Percentiles rank a stretch among this genome's conserved stretches.
phyloP scores from a whole-genome alignment of 202 grass and related monocot genomes.

The Alloteropsis angusta region DNA sequence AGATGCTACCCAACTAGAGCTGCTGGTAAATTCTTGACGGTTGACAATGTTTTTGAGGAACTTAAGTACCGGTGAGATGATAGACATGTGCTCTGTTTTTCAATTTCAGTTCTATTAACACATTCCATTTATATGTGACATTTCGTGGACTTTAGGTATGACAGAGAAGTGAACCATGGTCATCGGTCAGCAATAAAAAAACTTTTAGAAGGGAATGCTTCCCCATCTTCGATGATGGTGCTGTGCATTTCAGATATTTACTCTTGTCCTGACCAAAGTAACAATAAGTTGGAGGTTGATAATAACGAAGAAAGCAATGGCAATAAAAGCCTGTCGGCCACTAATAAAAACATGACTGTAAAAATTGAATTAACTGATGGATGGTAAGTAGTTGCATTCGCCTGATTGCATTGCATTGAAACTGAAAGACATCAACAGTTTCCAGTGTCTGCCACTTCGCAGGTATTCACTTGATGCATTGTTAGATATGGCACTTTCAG shows the following conservation, averaged over 20 bases:
- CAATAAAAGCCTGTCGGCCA: slow-evolving; percentile 20
- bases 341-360: slow-evolving; percentile 28
- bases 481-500: slow-evolving; percentile 62
- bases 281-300: slow-evolving; percentile 30
- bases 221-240: slow-evolving; percentile 82
- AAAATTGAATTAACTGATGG: slow-evolving; percentile 88
- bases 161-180: slow-evolving; percentile 83
- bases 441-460: slow-evolving; percentile 18
- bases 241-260: slow-evolving; percentile 83
- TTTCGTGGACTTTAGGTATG: slow-evolving; percentile 62
- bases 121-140: slow-evolving; percentile 24
- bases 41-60: slow-evolving; percentile 84
- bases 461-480: slow-evolving; percentile 73
- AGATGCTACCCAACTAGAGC: slow-evolving; percentile 67
- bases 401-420: slow-evolving; percentile 25
- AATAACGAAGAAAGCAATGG: slow-evolving; percentile 10
- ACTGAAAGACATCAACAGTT: slow-evolving; percentile 8
- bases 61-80: slow-evolving; percentile 76
- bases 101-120: slow-evolving; percentile 18
- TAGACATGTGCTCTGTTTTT: slow-evolving; percentile 14
- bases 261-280: slow-evolving; percentile 36
- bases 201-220: slow-evolving; percentile 87
- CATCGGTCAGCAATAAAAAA: slow-evolving; percentile 88
- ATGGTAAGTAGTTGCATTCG: slow-evolving; percentile 48
- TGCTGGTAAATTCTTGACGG: slow-evolving; percentile 70